phyloP scores from a whole-genome alignment of 148 eudicot genomes.

The Linanthus parryae region DNA sequence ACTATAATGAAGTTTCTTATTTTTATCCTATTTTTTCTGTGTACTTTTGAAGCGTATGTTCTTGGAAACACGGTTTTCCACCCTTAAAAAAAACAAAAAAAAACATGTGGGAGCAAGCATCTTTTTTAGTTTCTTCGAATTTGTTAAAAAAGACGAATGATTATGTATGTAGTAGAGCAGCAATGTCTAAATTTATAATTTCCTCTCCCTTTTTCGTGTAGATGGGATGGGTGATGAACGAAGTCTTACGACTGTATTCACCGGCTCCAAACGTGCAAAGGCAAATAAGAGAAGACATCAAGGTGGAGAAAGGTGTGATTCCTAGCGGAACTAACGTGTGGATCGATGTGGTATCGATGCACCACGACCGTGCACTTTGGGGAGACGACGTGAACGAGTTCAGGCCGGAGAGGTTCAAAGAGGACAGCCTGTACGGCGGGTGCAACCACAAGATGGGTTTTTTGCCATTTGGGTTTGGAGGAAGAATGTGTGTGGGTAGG shows the following conservation, averaged over 20 bases:
- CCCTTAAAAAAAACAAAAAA: not conserved
- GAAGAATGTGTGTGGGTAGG: constrained; percentile 86
- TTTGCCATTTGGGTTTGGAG: constrained; percentile 94
- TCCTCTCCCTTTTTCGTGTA: too few relatives aligned
- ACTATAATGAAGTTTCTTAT: too few relatives aligned
- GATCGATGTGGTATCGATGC: constrained; percentile 83
- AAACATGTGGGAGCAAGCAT: not conserved
- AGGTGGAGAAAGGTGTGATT: constrained; percentile 1
- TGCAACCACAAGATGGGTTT: constrained; percentile 80
- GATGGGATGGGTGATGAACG: constrained; percentile 99
- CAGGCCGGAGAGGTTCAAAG: constrained; percentile 67
- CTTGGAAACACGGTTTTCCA: not conserved
- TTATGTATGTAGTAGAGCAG: not conserved
- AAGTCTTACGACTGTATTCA: constrained; percentile 70
- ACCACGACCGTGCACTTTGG: constrained; percentile 68
- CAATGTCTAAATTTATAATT: too few relatives aligned
- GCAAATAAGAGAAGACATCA: constrained; percentile 20
- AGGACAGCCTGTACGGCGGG: constrained; percentile 52
- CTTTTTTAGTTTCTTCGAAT: not conserved
- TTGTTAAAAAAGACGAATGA: not conserved
- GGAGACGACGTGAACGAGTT: constrained; percentile 69
- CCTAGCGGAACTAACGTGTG: constrained; percentile 51
- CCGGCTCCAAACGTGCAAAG: constrained; percentile 72
- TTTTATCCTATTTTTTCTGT: too few relatives aligned
- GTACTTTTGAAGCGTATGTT: not conserved